Conservation (phyloP, 345 rosid genomes). For the Cardiospermum halicacabum region DNA sequence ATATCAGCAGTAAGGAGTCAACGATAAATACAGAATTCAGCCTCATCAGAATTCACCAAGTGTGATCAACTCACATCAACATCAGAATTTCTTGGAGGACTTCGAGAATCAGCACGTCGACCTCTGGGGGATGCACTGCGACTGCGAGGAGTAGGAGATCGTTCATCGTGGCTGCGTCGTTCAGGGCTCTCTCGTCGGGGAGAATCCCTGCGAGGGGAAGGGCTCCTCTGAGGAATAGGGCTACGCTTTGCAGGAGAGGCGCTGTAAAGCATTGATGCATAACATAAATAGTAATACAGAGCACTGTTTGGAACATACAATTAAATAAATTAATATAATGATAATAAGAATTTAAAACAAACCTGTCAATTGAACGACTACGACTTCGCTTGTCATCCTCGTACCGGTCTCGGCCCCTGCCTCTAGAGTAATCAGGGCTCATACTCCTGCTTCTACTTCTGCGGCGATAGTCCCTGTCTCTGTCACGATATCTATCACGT, state of each 20-base stretch:
- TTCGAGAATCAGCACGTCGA: constrained; percentile 33
- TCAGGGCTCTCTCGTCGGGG: constrained; percentile 38
- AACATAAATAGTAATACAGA: neutral
- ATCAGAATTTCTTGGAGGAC: constrained; percentile 37
- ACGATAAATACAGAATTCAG: constrained; percentile 6
- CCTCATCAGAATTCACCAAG: neutral
- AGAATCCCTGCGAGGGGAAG: constrained; percentile 31
- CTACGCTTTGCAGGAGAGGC: constrained; percentile 48
- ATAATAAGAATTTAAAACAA: neutral
- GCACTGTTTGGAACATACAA: neutral
- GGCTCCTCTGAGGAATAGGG: constrained; percentile 30
- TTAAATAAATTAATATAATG: neutral
- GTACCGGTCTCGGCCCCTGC: constrained; percentile 47
- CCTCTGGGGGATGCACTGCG: constrained; percentile 37
- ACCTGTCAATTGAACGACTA: constrained; percentile 54
- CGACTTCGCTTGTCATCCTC: constrained; percentile 42
- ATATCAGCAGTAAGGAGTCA: constrained; percentile 13
- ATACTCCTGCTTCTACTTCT: constrained; percentile 57
- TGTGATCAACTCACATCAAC: constrained; percentile 31
- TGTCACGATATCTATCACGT: constrained; percentile 46
- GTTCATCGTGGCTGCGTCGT: constrained; percentile 27
- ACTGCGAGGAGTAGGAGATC: constrained; percentile 43
- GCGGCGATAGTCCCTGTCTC: constrained; percentile 41
- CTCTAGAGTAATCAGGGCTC: constrained; percentile 43
- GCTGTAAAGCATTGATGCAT: constrained; percentile 16